A percentile compares a stretch with the other conserved stretches of the same genome.
phyloP scores from a whole-genome alignment of 2,329 filamentous ascomycete species.

The Fusarium poae region DNA sequence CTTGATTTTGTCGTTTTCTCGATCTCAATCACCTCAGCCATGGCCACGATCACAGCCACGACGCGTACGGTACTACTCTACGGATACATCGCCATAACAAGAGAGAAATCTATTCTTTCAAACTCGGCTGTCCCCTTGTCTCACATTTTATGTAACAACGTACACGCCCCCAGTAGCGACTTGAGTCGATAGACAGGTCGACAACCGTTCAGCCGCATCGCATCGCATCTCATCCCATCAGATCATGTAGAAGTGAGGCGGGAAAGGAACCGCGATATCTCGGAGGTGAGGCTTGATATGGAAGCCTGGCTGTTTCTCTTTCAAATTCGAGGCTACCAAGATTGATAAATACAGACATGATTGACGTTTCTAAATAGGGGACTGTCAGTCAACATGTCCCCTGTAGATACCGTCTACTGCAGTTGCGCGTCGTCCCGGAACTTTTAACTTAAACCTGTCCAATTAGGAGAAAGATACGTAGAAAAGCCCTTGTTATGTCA shows the following conservation, averaged over 20 bases:
- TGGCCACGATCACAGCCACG: conserved; percentile 17
- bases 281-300: conserved; percentile 21
- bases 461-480: not conserved
- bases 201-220: conserved; percentile 33
- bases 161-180: conserved; percentile 19
- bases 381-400: conserved; percentile 2
- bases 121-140: conserved; percentile 9
- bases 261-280: conserved; percentile 5
- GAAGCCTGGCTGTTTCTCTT: conserved; percentile 8
- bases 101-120: not conserved
- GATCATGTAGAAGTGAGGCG: conserved; percentile 37
- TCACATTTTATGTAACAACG: conserved; percentile 21
- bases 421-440: not conserved
- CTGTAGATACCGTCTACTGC: not conserved
- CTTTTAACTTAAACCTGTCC: not conserved
- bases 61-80: not conserved
- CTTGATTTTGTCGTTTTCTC: not conserved
- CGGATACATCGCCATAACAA: not conserved
- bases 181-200: conserved; percentile 25
- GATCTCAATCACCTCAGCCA: conserved; percentile 19
- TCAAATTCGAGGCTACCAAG: conserved; percentile 9
- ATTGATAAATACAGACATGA: conserved; percentile 27
- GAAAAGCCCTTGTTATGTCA: not conserved
- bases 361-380: conserved; percentile 16
- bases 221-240: conserved; percentile 30